These are phyloP conservation scores for Annulohypoxylon nitens DNA, from an alignment of 495 filamentous ascomycete genomes.

Conservation along the genomic window DNA sequence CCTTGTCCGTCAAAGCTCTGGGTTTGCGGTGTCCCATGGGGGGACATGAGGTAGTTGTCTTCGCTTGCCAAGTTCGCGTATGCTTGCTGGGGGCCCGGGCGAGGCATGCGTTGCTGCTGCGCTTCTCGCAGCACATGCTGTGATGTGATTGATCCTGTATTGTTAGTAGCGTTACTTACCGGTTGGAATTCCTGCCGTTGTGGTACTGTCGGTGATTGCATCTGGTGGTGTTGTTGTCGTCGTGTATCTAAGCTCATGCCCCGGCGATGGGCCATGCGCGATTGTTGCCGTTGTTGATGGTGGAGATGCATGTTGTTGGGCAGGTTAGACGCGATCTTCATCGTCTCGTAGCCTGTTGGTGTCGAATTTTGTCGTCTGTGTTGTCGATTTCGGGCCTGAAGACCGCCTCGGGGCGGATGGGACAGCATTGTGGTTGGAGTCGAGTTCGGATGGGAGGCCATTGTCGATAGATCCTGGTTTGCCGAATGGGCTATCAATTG, in stretches of 20 bases:
- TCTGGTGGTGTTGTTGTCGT: conserved; percentile 57
- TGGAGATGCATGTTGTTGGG: conserved; percentile 67
- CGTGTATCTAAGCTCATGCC: conserved; percentile 84
- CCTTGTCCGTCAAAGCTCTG: conserved; percentile 57
- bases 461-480: conserved; percentile 62
- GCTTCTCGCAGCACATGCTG: conserved; percentile 77
- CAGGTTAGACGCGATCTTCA: conserved; percentile 71
- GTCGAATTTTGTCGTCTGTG: conserved; percentile 93
- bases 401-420: conserved; percentile 69
- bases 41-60: conserved; percentile 61
- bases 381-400: conserved; percentile 77
- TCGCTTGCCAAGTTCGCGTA: conserved; percentile 54
- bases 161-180: conserved; percentile 71
- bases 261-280: conserved; percentile 73
- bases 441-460: conserved; percentile 67
- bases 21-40: conserved; percentile 60
- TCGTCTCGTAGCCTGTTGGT: conserved; percentile 77
- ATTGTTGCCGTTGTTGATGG: conserved; percentile 54
- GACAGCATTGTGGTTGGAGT: conserved; percentile 81
- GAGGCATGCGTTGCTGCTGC: conserved; percentile 78
- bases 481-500: conserved; percentile 60
- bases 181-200: conserved; percentile 64
- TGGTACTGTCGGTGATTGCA: conserved; percentile 56
- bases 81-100: conserved; percentile 67
- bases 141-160: conserved; percentile 68